Conservation (phyloP, 306 rosid genomes). For the Luffa acutangula region DNA sequence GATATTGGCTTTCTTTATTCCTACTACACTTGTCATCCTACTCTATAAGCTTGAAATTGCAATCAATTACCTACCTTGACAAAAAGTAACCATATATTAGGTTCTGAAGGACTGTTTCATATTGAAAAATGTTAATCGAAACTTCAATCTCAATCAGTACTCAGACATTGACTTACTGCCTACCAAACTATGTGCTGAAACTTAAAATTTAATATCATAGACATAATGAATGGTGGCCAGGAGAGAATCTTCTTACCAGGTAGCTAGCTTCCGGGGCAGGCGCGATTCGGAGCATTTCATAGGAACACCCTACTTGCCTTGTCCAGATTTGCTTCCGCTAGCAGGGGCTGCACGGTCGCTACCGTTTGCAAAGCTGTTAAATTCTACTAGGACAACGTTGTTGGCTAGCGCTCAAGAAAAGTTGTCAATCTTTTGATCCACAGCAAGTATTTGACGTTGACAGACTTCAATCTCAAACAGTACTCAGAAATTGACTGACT, state of each 20-base stretch:
- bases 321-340: conserved; percentile 55
- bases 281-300: conserved; percentile 60
- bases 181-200: background rate
- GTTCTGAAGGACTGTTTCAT: background rate
- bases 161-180: background rate
- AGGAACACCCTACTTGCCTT: conserved; percentile 26
- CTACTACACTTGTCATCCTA: background rate
- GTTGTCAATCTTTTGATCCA: conserved; percentile 76
- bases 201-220: background rate
- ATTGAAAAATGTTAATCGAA: background rate
- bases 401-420: conserved; percentile 70
- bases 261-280: conserved; percentile 47
- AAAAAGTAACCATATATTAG: background rate
- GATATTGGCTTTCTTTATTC: background rate
- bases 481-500: background rate
- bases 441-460: conserved; percentile 41
- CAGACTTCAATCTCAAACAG: background rate
- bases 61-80: background rate
- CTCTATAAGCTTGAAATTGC: background rate
- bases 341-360: conserved; percentile 71
- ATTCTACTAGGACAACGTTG: conserved; percentile 87
- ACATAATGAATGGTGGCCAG: background rate
- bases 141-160: background rate
- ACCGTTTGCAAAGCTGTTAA: conserved; percentile 87
- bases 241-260: background rate